Evolutionary conservation across 139 green algal genomes (phyloP).

Genomic region (Medakamo hakoo): DNA sequence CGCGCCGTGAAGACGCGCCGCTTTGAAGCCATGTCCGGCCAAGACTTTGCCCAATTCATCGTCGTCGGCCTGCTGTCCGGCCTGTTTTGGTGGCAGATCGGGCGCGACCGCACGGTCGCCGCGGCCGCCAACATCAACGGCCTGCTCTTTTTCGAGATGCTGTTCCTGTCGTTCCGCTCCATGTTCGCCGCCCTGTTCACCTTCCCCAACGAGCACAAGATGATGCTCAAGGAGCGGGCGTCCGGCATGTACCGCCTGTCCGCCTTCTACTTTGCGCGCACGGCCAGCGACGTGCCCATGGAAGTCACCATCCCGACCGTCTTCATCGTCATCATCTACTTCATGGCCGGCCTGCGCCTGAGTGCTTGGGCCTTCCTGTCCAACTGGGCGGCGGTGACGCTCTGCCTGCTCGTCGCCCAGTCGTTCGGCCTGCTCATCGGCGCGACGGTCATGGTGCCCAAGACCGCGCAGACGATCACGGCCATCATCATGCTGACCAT

Average conservation of each 20-base stretch:
- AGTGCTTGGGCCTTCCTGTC: constrained; percentile 42
- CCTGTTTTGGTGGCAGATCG: constrained; percentile 30
- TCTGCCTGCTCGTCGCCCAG: constrained; percentile 43
- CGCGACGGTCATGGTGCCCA: constrained; percentile 39
- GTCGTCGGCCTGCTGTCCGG: constrained; percentile 19
- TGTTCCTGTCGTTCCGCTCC: constrained; percentile 30
- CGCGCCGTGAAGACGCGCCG: constrained; percentile 36
- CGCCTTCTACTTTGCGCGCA: constrained; percentile 65
- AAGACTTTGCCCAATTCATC: constrained; percentile 17
- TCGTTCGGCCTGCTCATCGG: constrained; percentile 51
- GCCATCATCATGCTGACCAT: constrained; percentile 47
- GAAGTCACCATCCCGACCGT: constrained; percentile 44
- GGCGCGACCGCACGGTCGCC: constrained; percentile 12
- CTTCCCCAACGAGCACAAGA: constrained; percentile 27
- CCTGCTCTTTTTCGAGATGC: constrained; percentile 38
- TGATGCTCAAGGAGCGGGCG: constrained; percentile 40
- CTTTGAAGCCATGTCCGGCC: constrained; percentile 30
- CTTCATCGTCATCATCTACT: constrained; percentile 40
- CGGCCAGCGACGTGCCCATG: constrained; percentile 48
- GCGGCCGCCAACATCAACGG: constrained; percentile 10
- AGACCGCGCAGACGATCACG: constrained; percentile 42
- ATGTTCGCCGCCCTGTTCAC: constrained; percentile 38
- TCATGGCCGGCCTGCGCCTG: constrained; percentile 27
- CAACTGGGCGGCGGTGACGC: constrained; percentile 31
- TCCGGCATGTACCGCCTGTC: constrained; percentile 69